Base-by-base conservation (phyloP, 202 grass and related monocot genomes). In the Musa balbisiana region DNA sequence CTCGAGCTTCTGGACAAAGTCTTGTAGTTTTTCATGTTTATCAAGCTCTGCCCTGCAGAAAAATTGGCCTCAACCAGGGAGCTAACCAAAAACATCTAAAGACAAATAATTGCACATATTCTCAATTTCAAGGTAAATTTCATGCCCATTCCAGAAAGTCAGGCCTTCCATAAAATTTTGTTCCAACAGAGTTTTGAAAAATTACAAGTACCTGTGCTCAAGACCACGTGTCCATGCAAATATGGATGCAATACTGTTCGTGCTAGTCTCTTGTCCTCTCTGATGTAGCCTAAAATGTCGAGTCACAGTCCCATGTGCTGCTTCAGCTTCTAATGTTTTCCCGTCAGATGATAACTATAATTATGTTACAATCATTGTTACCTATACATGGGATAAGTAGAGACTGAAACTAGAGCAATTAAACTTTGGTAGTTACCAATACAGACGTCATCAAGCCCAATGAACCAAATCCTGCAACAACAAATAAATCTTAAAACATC, bases 1-100 rank as follows among this genome's bases (percentile, higher is more conserved):
- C 74, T 97, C 93, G 83, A 97, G 87, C 70, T 89, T 97, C 67
- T 81, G 81, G 17, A 85, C 85, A 76, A 97, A 97, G 55, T 87
- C 82, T 43, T 87, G 75, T 62, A 97, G 80, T 51, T 4, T 81
- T 71, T 83, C 84, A 83, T 97, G 86, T 65, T 84, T 87, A 81
- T 97, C 93, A 70, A 97, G 80, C 80, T 97, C 93, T 80, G 88
- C 88, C 69, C 89, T 92, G 72, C 50, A 79, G 54, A 82, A 53
- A 76, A 2, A 84, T 49, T 70, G 15, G 67, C 29, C 29, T 2
- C 62, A 24, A 65, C 11, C 21, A 65, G 20, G 8, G 29, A 29
- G n/a, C 0, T 8, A 12, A 21, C 10, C 33, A 51, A 70, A 71
- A 50, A 20, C 50, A 29, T 29, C 29, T 29, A 29, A 29, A 29